A percentile compares a stretch with the other conserved stretches of the same genome.
phyloP scores from a whole-genome alignment of 2,329 filamentous ascomycete genomes.

The Grosmannia penicillata region DNA sequence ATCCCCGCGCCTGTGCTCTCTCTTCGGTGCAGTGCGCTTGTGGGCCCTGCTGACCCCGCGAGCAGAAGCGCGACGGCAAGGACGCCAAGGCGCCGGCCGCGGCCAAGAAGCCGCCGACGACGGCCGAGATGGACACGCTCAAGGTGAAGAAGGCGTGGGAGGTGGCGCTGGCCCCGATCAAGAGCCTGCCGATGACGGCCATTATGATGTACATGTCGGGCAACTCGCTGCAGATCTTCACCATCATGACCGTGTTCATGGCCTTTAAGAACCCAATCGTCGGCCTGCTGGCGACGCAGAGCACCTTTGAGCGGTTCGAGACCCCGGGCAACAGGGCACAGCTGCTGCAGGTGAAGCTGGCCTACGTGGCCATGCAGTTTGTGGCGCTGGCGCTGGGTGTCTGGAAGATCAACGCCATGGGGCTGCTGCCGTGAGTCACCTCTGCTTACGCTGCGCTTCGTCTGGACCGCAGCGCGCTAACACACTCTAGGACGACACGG shows the following conservation, averaged over 20 bases:
- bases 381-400: conserved; percentile 71
- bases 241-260: conserved; percentile 99
- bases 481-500: conserved; percentile 57
- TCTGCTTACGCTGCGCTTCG: background rate
- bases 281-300: conserved; percentile 68
- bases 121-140: conserved; percentile 82
- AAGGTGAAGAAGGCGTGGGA: conserved; percentile 99
- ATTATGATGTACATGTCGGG: conserved; percentile 99
- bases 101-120: conserved; percentile 44
- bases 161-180: conserved; percentile 81
- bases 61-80: conserved; percentile 25
- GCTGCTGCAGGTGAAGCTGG: conserved; percentile 69
- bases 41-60: no score
- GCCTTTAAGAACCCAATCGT: conserved; percentile 92
- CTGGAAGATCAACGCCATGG: conserved; percentile 97
- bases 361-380: conserved; percentile 79
- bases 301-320: conserved; percentile 84
- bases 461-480: conserved; percentile 16
- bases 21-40: no score
- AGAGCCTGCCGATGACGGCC: conserved; percentile 91
- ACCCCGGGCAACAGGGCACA: conserved; percentile 60
- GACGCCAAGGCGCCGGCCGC: conserved; percentile 18
- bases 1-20: background rate
- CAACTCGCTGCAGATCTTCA: conserved; percentile 96
- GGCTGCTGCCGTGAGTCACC: conserved; percentile 62